Evolutionary conservation across 352 stramenopile genomes (phyloP), one percentile per base, ranked within the genome.

Genomic region (Phytophthora idaei): DNA sequence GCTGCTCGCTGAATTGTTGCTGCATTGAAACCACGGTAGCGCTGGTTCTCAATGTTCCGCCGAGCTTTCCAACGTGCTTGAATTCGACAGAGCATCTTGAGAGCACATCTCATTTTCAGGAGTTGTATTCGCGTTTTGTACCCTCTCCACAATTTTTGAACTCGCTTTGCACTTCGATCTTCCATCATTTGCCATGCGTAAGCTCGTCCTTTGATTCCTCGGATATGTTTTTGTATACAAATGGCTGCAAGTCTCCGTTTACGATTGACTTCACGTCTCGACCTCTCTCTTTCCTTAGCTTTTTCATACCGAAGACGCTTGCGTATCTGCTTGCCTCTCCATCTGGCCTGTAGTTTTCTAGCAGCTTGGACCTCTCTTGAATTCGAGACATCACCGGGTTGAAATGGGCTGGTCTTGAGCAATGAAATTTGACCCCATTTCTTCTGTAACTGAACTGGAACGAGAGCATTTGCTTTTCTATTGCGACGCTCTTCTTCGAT

Each of bases 171-270:
- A 63, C 74, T 76, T 7, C 54, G 47, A n/a, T 77, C 51, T n/a
- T 87, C 61, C 46, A 89, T 73, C 17, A 44, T 32, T 11, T 63
- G 12, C 84, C 78, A 90, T 21, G 71, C 80, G 31, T 60, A 34
- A 1, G 50, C 29, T 29, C 84, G 70, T 4, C 80, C 84, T 63
- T 76, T 62, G 3, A 90, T 75, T 4, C 81, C 81, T 50, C 80
- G 80, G n/a, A 88, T 50, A 31, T 57, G 74, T n/a, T 69, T 82
- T 47, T 92, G 83, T 37, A 92, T 92, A 17, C 71, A 82, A 46
- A 75, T 61, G 0, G 80, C 83, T 6, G 80, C 80, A 17, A 60
- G 28, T 9, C 62, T 77, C 5, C 69, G 64, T 14, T 50, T 76
- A 28, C 65, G 69, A 36, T 68, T 84, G 9, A 66, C 46, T 27